Evolutionary conservation across 371 early-diverging fungal genomes (phyloP).

Genomic region (Mortierella sp.): DNA sequence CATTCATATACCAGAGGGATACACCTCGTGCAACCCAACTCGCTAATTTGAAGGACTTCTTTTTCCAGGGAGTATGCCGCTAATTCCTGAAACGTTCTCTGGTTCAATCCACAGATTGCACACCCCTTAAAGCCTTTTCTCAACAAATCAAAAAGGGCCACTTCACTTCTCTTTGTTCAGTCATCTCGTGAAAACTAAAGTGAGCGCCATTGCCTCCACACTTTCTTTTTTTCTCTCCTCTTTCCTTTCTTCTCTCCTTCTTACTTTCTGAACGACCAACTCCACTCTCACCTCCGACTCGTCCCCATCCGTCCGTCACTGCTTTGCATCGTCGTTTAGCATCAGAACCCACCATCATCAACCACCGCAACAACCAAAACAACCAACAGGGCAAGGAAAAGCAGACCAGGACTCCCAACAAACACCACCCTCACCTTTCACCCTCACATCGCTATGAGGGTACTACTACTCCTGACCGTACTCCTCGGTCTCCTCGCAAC

Average conservation of each 20-base stretch:
- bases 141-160: too few relatives aligned
- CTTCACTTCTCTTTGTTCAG: neutral
- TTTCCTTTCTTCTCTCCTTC: neutral
- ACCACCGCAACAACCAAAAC: neutral
- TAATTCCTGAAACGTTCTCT: too few relatives aligned
- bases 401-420: neutral
- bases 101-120: too few relatives aligned
- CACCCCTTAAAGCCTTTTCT: too few relatives aligned
- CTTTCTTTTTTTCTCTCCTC: neutral
- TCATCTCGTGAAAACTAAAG: neutral
- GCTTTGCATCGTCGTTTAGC: too few relatives aligned
- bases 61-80: too few relatives aligned
- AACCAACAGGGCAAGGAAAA: neutral
- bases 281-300: neutral
- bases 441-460: constrained; percentile 20
- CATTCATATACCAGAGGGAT: too few relatives aligned
- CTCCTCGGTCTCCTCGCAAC: constrained; percentile 44
- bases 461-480: constrained; percentile 31
- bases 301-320: neutral
- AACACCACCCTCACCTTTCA: neutral
- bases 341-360: neutral
- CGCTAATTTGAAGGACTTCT: too few relatives aligned
- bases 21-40: too few relatives aligned
- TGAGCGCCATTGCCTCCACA: constrained; percentile 9
- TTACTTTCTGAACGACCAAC: neutral